Evolutionary conservation across 768 basidiomycete species (phyloP), one percentile per base, ranked within the genome.

Genomic region (Mycena galericulata): DNA sequence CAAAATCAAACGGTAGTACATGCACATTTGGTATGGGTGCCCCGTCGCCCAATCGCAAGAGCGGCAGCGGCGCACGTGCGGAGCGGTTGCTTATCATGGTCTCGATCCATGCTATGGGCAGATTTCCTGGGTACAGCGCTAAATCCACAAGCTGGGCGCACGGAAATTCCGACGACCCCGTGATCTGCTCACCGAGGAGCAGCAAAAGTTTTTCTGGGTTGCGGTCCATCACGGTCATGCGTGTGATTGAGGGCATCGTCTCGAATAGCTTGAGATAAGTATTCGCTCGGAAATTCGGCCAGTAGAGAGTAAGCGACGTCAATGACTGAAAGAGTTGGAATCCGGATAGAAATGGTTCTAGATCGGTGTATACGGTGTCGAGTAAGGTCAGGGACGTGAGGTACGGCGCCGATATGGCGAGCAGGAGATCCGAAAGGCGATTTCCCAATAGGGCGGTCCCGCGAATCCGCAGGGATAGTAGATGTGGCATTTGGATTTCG

Each of bases 381-480:
- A 40, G 53, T 22, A 68, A 45, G 26, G 67, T 63, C 15, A 68
- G 30, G 5, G 53, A 65, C 34, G 15, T 18, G 40, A 69, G 57
- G n/a, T 22, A n/a, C 17, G 68, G 68, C 4, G 51, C 57, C 8
- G 49, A 57, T 30, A 68, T 57, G 20, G 38, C 30, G 56, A 68
- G 61, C 14, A 68, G 41, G 9, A 65, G 30, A 51, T 69, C 62
- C 2, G 61, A 63, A n/a, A 56, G 62, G 5, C 68, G 68, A 24
- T 60, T 49, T 10, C 68, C 68, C 49, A 65, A 34, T 11, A 22
- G 27, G 12, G 41, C 32, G 26, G 62, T 69, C 17, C 68, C 68
- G 30, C 68, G 68, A 22, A 69, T 69, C 17, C 68, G 63, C n/a
- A 69, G 62, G 22, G 47, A 47, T 26, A 62, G 63, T 26, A 69